Evolutionary conservation across 2,329 filamentous ascomycete species (phyloP), one percentile per base, ranked within the genome.

Genomic region (Blumeriella jaapii): DNA sequence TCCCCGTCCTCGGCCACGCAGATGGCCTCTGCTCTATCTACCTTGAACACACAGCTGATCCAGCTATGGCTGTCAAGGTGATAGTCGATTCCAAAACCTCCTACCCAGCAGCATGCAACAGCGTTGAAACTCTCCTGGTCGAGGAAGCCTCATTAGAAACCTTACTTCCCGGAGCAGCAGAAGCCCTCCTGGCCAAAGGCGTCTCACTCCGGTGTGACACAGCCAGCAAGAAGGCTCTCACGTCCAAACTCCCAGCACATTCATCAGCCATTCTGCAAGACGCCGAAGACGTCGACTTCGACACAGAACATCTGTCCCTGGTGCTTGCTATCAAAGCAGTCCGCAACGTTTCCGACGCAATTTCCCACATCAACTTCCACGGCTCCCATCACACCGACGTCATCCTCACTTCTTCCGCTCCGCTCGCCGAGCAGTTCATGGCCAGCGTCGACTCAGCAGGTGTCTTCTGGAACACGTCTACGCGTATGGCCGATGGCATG

Each of bases 391-490:
- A 98, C 67, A 98, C 91, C 6, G 91, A 98, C 57, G 76, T 71
- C 33, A 93, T 98, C 55, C 61, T 96, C 42, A 96, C 89, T 0
- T 63, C 73, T 4, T 74, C 76, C 16, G 58, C 65, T 30, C 64
- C 67, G 7, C 65, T 74, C 19, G 89, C 91, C 4, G 78, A 93
- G 52, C 65, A 66, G 31, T 98, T 96, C 65, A 83, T 93, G 72
- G 72, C 74, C 28, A 74, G 74, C 39, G 74, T 96, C 32, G 91
- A 96, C 61, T 84, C 85, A 17, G 82, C 86, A 0, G 89, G 87
- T 34, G 87, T 89, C 12, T 98, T 93, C 68, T 95, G 89, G 86
- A 98, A 98, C 57, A 83, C 86, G 6, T 93, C 84, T 15, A 94
- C 85, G 6, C 74, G 91, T 32, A 89, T 98, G 62, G 86, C 87